phyloP scores from a whole-genome alignment of 2,329 filamentous ascomycete species.

The Lasiodiplodia sp. region DNA sequence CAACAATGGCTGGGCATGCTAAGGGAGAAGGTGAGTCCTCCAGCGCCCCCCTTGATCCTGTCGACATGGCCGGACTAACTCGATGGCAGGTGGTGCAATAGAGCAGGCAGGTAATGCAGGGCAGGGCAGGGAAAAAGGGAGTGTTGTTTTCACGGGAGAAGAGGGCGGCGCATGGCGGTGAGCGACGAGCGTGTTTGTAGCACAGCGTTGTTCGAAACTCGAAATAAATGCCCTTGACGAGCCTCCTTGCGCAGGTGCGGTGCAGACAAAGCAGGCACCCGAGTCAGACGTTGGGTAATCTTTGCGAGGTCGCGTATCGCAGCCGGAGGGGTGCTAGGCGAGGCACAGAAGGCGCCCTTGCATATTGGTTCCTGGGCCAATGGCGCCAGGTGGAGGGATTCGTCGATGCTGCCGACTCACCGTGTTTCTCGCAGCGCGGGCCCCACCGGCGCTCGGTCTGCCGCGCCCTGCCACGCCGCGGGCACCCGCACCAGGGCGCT shows the following conservation, averaged over 20 bases:
- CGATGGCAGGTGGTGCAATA: constrained; percentile 46
- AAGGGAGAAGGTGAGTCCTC: constrained; percentile 83
- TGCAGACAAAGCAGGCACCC: constrained; percentile 12
- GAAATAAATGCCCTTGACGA: constrained; percentile 29
- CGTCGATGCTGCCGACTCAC: constrained; percentile 1
- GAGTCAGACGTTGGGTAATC: constrained; percentile 17
- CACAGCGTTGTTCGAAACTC: constrained; percentile 30
- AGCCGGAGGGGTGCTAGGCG: constrained; percentile 10
- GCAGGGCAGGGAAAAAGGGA: constrained; percentile 7
- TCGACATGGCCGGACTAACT: constrained; percentile 26
- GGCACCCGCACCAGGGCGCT: constrained; percentile 19
- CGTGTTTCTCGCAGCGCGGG: constrained; percentile 17
- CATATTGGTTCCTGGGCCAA: constrained; percentile 29
- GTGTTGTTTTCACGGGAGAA: not conserved
- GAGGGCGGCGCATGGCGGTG: constrained; percentile 25
- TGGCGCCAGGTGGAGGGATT: constrained; percentile 3
- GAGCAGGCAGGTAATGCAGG: constrained; percentile 29
- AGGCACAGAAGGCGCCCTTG: constrained; percentile 28
- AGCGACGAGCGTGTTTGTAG: constrained; percentile 23
- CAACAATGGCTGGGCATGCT: constrained; percentile 91
- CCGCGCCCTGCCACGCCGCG: constrained; percentile 15
- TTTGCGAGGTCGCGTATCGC: constrained; percentile 28
- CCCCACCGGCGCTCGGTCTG: constrained; percentile 21
- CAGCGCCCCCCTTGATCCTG: constrained; percentile 29
- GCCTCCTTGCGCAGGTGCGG: constrained; percentile 23